These are phyloP conservation scores for Thelephora aurantiotincta DNA, from an alignment of 768 basidiomycete genomes.

Conservation along the genomic window DNA sequence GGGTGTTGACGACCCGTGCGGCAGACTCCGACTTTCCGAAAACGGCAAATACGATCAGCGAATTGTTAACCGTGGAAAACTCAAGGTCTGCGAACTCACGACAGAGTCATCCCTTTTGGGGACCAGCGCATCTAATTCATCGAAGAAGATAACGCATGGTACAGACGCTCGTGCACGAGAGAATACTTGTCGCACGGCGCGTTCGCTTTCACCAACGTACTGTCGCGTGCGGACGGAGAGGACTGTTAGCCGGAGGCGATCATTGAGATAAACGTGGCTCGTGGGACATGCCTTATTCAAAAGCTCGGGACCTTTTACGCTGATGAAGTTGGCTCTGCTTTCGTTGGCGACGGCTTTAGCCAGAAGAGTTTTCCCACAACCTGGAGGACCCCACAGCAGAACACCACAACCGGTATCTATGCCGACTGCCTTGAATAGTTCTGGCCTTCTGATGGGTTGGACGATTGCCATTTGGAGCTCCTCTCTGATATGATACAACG, in stretches of 20 bases:
- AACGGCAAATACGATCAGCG: conserved; percentile 6
- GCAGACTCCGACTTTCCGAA: conserved; percentile 71
- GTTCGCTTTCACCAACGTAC: conserved; percentile 97
- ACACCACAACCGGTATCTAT: conserved; percentile 90
- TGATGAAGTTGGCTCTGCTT: conserved; percentile 91
- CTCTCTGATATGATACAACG: conserved; percentile 72
- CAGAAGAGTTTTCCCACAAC: conserved; percentile 95
- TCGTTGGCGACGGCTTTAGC: conserved; percentile 98
- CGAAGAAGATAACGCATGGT: conserved; percentile 92
- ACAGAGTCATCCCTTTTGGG: conserved; percentile 82
- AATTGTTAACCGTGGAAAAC: not conserved
- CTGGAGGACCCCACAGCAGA: conserved; percentile 96
- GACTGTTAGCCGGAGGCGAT: not conserved
- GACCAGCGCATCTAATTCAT: conserved; percentile 86
- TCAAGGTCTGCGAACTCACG: conserved; percentile 27
- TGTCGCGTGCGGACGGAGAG: conserved; percentile 14
- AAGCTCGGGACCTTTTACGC: conserved; percentile 92
- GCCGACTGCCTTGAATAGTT: conserved; percentile 78
- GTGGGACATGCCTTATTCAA: conserved; percentile 74
- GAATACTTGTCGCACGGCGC: conserved; percentile 91
- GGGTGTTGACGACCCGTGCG: conserved; percentile 85
- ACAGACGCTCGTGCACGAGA: conserved; percentile 85
- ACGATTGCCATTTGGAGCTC: conserved; percentile 97
- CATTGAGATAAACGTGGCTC: not conserved
- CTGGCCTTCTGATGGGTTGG: conserved; percentile 82